These are phyloP conservation scores for Euphorbia peplus DNA, from an alignment of 345 rosid species.

Conservation along the genomic window DNA sequence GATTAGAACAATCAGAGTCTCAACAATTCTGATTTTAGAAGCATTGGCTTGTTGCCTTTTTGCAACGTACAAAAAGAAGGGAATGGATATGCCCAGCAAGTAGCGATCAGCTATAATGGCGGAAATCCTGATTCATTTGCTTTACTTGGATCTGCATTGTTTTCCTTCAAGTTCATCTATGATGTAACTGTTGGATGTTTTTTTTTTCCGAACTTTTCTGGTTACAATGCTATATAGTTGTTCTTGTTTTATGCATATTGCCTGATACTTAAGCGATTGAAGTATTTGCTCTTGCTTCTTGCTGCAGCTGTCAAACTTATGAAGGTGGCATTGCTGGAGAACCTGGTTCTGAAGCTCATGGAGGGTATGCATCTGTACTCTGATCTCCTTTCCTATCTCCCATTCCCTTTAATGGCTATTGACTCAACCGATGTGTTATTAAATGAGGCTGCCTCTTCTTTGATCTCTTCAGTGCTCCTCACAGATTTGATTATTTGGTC, in stretches of 20 bases:
- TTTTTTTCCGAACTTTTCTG: not conserved
- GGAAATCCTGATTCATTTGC: not conserved
- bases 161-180: not conserved
- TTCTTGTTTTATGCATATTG: not conserved
- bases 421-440: not conserved
- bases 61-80: too few species aligned
- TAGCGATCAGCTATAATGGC: not conserved
- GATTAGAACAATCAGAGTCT: too few species aligned
- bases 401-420: not conserved
- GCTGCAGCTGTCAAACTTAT: conserved; percentile 86
- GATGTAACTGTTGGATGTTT: not conserved
- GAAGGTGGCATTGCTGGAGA: conserved; percentile 99
- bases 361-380: conserved; percentile 71
- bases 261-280: conserved; percentile 10
- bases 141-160: not conserved
- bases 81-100: too few species aligned
- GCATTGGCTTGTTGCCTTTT: not conserved
- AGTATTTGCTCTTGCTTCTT: conserved; percentile 9
- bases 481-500: conserved; percentile 23
- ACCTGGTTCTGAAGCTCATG: conserved; percentile 98
- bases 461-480: conserved; percentile 5
- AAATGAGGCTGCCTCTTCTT: not conserved
- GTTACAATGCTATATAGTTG: not conserved
- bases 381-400: not conserved
- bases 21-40: too few species aligned